A percentile compares a stretch with the other conserved stretches of the same genome.
phyloP scores from a whole-genome alignment of 108 stramenopile genomes.

The Licmophora abbreviata region DNA sequence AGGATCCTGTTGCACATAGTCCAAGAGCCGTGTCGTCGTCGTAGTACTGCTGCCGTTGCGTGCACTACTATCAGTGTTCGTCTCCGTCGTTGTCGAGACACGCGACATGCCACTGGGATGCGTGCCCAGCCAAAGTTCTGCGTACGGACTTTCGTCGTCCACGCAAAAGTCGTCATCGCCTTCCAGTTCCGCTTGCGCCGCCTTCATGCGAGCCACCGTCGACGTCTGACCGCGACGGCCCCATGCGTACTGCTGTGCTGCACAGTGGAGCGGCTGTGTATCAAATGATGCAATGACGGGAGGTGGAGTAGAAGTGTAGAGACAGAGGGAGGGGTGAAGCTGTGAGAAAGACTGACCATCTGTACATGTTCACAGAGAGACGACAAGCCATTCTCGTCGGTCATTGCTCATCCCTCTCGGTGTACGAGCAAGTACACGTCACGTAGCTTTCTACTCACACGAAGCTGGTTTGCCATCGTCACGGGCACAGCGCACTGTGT shows the following conservation, averaged over 20 bases:
- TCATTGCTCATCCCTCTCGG: too few relatives aligned
- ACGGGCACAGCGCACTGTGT: background rate
- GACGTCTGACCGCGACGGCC: slow-evolving; percentile 73
- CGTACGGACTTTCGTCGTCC: slow-evolving; percentile 75
- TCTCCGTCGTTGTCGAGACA: slow-evolving; percentile 19
- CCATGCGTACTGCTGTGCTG: slow-evolving; percentile 60
- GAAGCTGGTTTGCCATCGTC: background rate
- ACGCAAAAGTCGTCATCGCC: slow-evolving; percentile 51
- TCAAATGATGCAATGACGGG: background rate
- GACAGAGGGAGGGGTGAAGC: background rate
- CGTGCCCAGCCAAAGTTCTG: slow-evolving; percentile 86
- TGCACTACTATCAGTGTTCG: slow-evolving; percentile 1
- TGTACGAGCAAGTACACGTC: background rate
- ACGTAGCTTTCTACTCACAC: background rate
- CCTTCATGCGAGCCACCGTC: slow-evolving; percentile 54
- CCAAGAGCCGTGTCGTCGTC: slow-evolving; percentile 10
- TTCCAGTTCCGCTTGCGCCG: slow-evolving; percentile 30
- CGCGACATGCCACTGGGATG: slow-evolving; percentile 71
- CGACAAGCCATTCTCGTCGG: background rate
- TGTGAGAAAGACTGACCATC: background rate
- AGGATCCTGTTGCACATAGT: slow-evolving; percentile 14
- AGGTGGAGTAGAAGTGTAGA: background rate
- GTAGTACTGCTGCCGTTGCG: slow-evolving; percentile 1
- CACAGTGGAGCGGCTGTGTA: background rate
- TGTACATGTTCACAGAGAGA: background rate